Conservation (phyloP, 1,284 basidiomycete species). For the Pseudozyma flocculosa region DNA sequence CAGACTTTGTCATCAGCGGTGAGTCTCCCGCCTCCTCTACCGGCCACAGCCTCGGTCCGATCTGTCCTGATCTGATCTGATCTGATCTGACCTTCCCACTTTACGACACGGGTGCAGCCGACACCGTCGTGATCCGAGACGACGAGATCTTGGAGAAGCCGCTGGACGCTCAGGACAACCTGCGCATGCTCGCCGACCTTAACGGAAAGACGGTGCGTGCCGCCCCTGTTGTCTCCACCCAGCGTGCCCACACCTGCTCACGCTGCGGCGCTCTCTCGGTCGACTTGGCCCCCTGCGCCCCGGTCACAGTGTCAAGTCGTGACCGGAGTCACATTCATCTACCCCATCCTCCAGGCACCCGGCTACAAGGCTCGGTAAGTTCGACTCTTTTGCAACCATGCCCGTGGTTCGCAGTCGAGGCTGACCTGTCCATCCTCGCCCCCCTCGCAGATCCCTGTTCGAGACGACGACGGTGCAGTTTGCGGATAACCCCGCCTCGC, state of each 20-base stretch:
- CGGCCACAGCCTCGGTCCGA: too few species aligned
- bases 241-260: neutral
- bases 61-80: too few species aligned
- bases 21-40: constrained; percentile 18
- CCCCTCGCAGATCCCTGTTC: constrained; percentile 38
- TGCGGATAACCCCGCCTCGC: constrained; percentile 55
- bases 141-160: constrained; percentile 81
- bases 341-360: constrained; percentile 77
- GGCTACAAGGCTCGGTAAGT: constrained; percentile 78
- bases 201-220: constrained; percentile 61
- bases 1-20: constrained; percentile 92
- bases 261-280: too few species aligned
- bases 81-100: neutral
- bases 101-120: constrained; percentile 14
- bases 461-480: constrained; percentile 56
- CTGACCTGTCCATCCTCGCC: too few species aligned
- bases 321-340: constrained; percentile 65
- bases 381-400: too few species aligned
- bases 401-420: too few species aligned
- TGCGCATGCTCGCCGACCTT: constrained; percentile 82
- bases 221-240: neutral
- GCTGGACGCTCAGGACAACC: constrained; percentile 73
- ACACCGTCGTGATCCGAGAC: constrained; percentile 51
- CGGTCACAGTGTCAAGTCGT: constrained; percentile 44
- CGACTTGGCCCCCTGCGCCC: too few species aligned